Evolutionary conservation across 164 flowering plant species (phyloP).

Genomic region (Akebia trifoliata): DNA sequence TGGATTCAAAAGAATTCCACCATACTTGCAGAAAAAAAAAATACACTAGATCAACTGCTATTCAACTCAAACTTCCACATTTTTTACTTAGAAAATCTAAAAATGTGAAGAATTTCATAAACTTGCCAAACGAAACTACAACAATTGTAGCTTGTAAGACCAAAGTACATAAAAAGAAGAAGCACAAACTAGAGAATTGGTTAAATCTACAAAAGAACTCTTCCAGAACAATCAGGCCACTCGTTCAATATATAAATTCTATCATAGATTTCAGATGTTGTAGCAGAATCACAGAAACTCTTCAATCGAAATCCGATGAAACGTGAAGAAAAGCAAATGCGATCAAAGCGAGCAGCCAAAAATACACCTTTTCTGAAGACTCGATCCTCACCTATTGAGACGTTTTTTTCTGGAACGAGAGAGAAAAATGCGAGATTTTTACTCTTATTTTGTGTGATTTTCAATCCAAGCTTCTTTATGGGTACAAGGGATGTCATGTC

Average conservation of each 20-base stretch:
- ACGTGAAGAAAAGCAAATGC: background rate
- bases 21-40: background rate
- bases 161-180: background rate
- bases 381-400: background rate
- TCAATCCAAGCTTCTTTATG: background rate
- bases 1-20: background rate
- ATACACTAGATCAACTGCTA: constrained; percentile 1
- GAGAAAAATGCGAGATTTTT: background rate
- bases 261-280: background rate
- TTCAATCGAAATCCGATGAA: background rate
- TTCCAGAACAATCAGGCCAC: constrained; percentile 1
- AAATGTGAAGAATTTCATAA: background rate
- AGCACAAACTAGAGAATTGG: background rate
- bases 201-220: background rate
- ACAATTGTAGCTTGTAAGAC: background rate
- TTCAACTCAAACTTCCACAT: background rate
- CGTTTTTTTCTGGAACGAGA: background rate
- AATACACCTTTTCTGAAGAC: background rate
- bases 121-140: background rate
- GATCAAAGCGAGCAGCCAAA: background rate
- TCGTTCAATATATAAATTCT: background rate
- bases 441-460: background rate
- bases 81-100: background rate
- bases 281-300: background rate
- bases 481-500: background rate